Conservation (phyloP, 768 basidiomycete genomes). For the Pisolithus microcarpus region DNA sequence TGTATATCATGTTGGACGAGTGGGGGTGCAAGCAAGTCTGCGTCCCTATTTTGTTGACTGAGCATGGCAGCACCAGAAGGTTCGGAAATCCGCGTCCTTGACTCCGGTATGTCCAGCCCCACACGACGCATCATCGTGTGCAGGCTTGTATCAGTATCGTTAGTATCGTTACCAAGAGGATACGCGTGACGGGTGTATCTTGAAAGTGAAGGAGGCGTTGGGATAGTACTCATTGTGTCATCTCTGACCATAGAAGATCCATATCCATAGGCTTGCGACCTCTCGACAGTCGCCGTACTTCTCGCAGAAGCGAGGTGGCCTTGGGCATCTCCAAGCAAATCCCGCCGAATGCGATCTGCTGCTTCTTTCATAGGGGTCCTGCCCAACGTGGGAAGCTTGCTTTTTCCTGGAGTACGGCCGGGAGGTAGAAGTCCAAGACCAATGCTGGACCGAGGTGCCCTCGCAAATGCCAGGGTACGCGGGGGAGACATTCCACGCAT, state of each 20-base stretch:
- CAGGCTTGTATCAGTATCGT: constrained; percentile 49
- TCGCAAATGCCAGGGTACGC: constrained; percentile 45
- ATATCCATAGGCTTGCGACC: constrained; percentile 26
- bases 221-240: constrained; percentile 62
- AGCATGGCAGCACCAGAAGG: constrained; percentile 7
- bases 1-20: constrained; percentile 6
- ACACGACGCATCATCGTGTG: constrained; percentile 66
- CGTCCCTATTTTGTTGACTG: constrained; percentile 4
- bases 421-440: constrained; percentile 30
- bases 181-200: constrained; percentile 48
- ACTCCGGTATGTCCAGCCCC: constrained; percentile 39
- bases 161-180: constrained; percentile 33
- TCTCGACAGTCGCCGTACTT: constrained; percentile 12
- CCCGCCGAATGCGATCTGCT: constrained; percentile 57
- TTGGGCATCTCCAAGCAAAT: constrained; percentile 53
- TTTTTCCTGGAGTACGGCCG: constrained; percentile 63
- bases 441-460: constrained; percentile 30
- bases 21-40: background rate
- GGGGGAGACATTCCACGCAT: constrained; percentile 45
- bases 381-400: constrained; percentile 35
- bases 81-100: constrained; percentile 16
- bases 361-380: constrained; percentile 71
- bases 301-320: constrained; percentile 21
- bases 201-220: constrained; percentile 65
- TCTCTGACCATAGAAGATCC: constrained; percentile 25